phyloP scores from a whole-genome alignment of 2,329 filamentous ascomycete species.

The Lecanicillium sp. region DNA sequence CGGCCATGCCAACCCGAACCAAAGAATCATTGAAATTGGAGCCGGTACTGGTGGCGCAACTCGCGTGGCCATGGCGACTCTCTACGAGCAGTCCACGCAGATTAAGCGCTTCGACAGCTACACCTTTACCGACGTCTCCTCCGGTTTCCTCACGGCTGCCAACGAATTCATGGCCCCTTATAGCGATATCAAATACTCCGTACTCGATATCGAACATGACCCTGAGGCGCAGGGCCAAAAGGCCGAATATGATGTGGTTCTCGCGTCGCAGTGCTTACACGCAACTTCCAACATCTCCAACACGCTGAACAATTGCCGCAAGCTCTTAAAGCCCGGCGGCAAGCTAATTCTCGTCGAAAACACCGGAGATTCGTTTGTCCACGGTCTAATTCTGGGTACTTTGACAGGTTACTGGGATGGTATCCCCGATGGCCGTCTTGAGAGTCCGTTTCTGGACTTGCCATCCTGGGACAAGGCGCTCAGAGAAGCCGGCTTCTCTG shows the following conservation, averaged over 20 bases:
- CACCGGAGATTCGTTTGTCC: neutral
- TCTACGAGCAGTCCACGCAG: neutral
- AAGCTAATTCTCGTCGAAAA: conserved; percentile 20
- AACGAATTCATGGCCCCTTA: neutral
- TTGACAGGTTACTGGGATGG: neutral
- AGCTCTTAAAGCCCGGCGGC: conserved; percentile 21
- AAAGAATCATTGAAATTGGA: conserved; percentile 27
- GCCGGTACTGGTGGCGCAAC: conserved; percentile 33
- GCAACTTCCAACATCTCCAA: no score
- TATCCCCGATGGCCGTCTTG: neutral
- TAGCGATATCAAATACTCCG: neutral
- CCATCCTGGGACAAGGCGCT: neutral
- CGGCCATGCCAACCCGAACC: conserved; percentile 1
- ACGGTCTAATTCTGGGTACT: neutral
- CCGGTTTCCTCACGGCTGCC: conserved; percentile 28
- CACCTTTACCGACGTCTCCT: conserved; percentile 35
- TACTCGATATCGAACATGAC: no score
- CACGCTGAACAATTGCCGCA: no score
- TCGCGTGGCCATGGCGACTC: neutral
- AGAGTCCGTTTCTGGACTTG: conserved; percentile 9
- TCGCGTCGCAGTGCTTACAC: no score
- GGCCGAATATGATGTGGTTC: no score
- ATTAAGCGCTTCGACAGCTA: conserved; percentile 25
- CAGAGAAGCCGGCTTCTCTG: conserved; percentile 3
- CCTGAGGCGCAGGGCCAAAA: no score